Conservation (phyloP, 148 eudicot species). For the Fagopyrum tataricum region DNA sequence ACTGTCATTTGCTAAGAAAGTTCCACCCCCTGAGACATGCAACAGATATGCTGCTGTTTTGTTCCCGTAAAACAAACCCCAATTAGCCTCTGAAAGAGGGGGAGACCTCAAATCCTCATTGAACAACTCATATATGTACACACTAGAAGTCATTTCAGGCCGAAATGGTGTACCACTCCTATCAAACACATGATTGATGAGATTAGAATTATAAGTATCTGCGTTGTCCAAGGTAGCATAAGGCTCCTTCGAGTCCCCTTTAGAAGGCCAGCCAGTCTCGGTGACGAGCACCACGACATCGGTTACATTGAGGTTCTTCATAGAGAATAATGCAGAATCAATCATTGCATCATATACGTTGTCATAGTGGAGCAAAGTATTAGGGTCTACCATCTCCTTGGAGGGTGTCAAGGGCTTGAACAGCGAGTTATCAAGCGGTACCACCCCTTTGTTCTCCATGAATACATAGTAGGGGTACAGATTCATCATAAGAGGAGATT, state of each 20-base stretch:
- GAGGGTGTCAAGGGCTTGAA: constrained; percentile 90
- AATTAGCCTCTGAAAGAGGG: constrained; percentile 78
- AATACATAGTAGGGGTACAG: constrained; percentile 87
- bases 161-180: constrained; percentile 64
- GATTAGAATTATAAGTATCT: constrained; percentile 71
- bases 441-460: constrained; percentile 93
- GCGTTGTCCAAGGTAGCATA: constrained; percentile 74
- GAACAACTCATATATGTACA: constrained; percentile 78
- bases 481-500: constrained; percentile 87
- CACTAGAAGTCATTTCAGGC: constrained; percentile 68
- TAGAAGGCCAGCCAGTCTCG: constrained; percentile 96
- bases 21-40: constrained; percentile 76
- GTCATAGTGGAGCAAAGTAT: constrained; percentile 81
- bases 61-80: constrained; percentile 84
- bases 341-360: constrained; percentile 89
- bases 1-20: constrained; percentile 81
- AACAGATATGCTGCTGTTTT: constrained; percentile 63
- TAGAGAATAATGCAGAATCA: constrained; percentile 70
- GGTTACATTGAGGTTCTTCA: constrained; percentile 67
- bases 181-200: constrained; percentile 68
- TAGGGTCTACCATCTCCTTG: constrained; percentile 93
- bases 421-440: constrained; percentile 73
- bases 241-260: constrained; percentile 79
- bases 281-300: constrained; percentile 73
- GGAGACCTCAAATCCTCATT: constrained; percentile 89